These are phyloP conservation scores for Phylloporus scabripes DNA, from an alignment of 768 basidiomycete species.

Conservation along the genomic window DNA sequence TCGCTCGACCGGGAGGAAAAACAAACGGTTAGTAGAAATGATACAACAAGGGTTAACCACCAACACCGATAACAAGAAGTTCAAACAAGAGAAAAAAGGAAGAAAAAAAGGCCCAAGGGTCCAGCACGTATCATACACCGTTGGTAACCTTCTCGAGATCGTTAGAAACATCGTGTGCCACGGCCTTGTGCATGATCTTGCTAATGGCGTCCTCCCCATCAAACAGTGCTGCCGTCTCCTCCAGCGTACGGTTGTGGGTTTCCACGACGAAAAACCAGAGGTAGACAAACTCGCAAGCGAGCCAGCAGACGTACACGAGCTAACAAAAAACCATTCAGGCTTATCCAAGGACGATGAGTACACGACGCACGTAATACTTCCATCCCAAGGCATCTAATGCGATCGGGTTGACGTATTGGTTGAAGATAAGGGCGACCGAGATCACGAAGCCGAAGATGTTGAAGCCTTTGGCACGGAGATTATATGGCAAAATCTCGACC, in stretches of 20 bases:
- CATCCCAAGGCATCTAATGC: slow-evolving; percentile 58
- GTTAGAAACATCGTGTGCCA: slow-evolving; percentile 12
- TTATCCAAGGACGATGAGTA: neutral
- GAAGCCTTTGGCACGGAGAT: slow-evolving; percentile 82
- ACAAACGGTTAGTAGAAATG: no score
- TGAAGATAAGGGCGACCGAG: slow-evolving; percentile 79
- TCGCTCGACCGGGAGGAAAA: no score
- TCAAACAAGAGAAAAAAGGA: no score
- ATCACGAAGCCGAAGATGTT: slow-evolving; percentile 75
- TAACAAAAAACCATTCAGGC: slow-evolving; percentile 28
- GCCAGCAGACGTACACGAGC: slow-evolving; percentile 69
- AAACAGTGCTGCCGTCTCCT: no score
- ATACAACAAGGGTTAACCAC: no score
- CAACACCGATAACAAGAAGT: no score
- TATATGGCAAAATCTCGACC: slow-evolving; percentile 81
- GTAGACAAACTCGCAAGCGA: slow-evolving; percentile 60
- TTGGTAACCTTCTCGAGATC: slow-evolving; percentile 21
- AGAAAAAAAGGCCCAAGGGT: neutral
- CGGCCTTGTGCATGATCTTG: slow-evolving; percentile 28
- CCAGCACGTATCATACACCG: neutral
- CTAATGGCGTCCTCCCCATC: slow-evolving; percentile 57
- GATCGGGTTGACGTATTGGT: slow-evolving; percentile 84
- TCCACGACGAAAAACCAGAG: slow-evolving; percentile 64
- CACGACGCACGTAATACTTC: slow-evolving; percentile 63
- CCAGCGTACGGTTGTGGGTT: slow-evolving; percentile 67